A percentile compares a stretch with the other conserved stretches of the same genome.
Evolutionary conservation across 2,329 filamentous ascomycete genomes (phyloP).

Genomic region (Neobulgaria alba): DNA sequence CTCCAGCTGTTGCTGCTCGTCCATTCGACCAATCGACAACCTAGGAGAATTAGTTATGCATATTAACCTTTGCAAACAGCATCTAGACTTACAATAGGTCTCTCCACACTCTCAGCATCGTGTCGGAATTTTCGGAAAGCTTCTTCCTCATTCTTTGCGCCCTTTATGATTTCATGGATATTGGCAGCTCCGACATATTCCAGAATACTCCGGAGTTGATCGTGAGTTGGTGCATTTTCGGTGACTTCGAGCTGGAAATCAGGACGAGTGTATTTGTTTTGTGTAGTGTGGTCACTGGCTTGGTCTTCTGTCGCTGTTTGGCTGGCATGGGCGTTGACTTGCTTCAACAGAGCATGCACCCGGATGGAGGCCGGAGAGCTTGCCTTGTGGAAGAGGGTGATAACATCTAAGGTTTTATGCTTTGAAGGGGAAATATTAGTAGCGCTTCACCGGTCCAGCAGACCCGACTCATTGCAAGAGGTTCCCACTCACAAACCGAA

Average conservation of each 20-base stretch:
- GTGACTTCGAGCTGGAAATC: slow-evolving; percentile 85
- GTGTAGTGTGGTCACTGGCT: slow-evolving; percentile 54
- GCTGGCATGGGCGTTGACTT: slow-evolving; percentile 61
- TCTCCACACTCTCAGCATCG: slow-evolving; percentile 57
- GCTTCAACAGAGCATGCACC: slow-evolving; percentile 70
- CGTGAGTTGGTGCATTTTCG: slow-evolving; percentile 68
- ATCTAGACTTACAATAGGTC: slow-evolving; percentile 70
- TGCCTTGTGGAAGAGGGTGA: slow-evolving; percentile 93
- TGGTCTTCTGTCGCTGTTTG: slow-evolving; percentile 66
- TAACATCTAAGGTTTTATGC: slow-evolving; percentile 77
- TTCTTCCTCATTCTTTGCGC: slow-evolving; percentile 65
- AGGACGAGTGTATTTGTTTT: slow-evolving; percentile 43
- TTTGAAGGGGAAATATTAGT: slow-evolving; percentile 29
- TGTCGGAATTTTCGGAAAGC: slow-evolving; percentile 72
- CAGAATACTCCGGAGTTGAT: slow-evolving; percentile 76
- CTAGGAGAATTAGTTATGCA: slow-evolving; percentile 31
- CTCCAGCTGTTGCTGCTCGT: slow-evolving; percentile 63
- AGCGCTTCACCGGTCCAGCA: too few species aligned
- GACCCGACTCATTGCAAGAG: too few species aligned
- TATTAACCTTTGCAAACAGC: too few species aligned
- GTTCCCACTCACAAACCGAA: slow-evolving; percentile 28
- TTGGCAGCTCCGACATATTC: slow-evolving; percentile 65
- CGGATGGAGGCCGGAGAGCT: slow-evolving; percentile 62
- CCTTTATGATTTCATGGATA: slow-evolving; percentile 59
- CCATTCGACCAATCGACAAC: slow-evolving; percentile 93